Evolutionary conservation across 192 early-diverging fungal genomes (phyloP).

Genomic region (Helicostylum pulchrum): DNA sequence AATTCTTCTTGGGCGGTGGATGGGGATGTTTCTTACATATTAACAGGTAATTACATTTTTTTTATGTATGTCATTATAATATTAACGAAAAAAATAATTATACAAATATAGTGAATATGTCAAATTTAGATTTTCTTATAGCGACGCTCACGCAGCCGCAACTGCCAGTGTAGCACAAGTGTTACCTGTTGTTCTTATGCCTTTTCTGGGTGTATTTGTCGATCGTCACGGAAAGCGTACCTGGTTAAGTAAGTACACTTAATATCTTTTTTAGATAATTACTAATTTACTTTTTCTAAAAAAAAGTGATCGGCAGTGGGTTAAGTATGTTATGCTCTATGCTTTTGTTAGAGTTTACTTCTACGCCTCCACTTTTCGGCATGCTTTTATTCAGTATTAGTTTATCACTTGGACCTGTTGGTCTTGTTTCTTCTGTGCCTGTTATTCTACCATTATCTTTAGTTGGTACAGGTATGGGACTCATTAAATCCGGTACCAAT

Average conservation of each 20-base stretch:
- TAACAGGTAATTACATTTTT: constrained; percentile 40
- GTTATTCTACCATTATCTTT: constrained; percentile 52
- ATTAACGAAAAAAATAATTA: too few species aligned
- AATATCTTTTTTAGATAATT: background rate
- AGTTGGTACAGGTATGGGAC: constrained; percentile 57
- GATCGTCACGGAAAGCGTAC: constrained; percentile 65
- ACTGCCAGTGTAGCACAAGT: constrained; percentile 66
- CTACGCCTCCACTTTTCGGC: constrained; percentile 49
- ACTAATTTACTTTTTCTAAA: background rate
- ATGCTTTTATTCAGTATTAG: constrained; percentile 57
- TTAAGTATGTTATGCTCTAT: constrained; percentile 21
- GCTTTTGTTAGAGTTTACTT: constrained; percentile 51
- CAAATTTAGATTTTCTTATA: constrained; percentile 61
- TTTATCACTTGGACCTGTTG: constrained; percentile 56
- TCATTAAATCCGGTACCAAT: constrained; percentile 62
- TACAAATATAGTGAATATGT: constrained; percentile 57
- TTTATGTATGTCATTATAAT: background rate
- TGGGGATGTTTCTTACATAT: constrained; percentile 70
- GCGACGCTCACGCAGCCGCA: constrained; percentile 61
- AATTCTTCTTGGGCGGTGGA: constrained; percentile 56
- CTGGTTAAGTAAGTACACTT: constrained; percentile 35
- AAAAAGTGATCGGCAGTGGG: constrained; percentile 33
- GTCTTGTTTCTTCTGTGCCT: constrained; percentile 55
- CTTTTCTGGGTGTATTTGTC: constrained; percentile 68
- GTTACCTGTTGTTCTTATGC: constrained; percentile 65